Percentiles rank a stretch among this genome's conserved stretches.
Evolutionary conservation across 2,329 filamentous ascomycete genomes (phyloP).

Genomic region (Botrytis porri): DNA sequence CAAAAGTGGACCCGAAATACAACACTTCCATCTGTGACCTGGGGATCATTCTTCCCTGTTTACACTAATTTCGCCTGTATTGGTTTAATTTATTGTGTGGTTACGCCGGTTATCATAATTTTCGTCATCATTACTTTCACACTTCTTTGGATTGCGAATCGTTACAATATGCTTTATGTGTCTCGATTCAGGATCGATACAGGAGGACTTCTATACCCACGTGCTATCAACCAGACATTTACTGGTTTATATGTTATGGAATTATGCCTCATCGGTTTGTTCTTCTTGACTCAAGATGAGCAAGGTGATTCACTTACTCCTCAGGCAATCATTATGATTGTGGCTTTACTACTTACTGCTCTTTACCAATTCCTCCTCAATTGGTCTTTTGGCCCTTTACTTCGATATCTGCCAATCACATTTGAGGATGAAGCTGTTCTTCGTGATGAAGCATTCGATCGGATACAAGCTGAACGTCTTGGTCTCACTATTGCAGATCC

Average conservation of each 20-base stretch:
- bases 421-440: slow-evolving; percentile 91
- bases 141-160: slow-evolving; percentile 88
- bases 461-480: slow-evolving; percentile 69
- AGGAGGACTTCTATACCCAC: slow-evolving; percentile 85
- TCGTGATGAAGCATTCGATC: slow-evolving; percentile 85
- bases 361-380: slow-evolving; percentile 81
- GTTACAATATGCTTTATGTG: slow-evolving; percentile 97
- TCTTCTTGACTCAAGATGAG: slow-evolving; percentile 70
- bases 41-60: slow-evolving; percentile 92
- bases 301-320: slow-evolving; percentile 55
- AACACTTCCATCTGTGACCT: slow-evolving; percentile 70
- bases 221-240: slow-evolving; percentile 92
- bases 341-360: slow-evolving; percentile 66
- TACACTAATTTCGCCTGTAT: slow-evolving; percentile 98
- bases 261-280: slow-evolving; percentile 81
- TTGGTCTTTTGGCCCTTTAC: slow-evolving; percentile 76
- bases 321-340: slow-evolving; percentile 83
- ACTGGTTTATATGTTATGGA: slow-evolving; percentile 95
- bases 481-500: slow-evolving; percentile 57
- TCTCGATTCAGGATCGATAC: slow-evolving; percentile 87
- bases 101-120: slow-evolving; percentile 84
- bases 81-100: slow-evolving; percentile 80
- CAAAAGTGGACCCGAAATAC: slow-evolving; percentile 87
- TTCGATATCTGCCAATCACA: slow-evolving; percentile 88
- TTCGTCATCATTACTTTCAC: slow-evolving; percentile 93